phyloP scores from a whole-genome alignment of 805 yeast species.

The Saccharomycopsis babjevae region DNA sequence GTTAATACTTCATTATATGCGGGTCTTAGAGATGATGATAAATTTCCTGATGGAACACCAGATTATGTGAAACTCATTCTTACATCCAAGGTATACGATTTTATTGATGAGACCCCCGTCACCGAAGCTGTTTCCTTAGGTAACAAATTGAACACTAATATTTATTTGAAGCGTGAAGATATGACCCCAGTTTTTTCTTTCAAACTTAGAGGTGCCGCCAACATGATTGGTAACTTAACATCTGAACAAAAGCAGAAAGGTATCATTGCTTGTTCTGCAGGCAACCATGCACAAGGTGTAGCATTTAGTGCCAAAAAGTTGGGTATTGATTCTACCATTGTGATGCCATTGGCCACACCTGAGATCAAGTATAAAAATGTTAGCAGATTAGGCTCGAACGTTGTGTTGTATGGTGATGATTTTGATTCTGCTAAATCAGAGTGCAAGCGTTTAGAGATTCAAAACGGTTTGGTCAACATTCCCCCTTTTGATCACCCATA shows the following conservation, averaged over 20 bases:
- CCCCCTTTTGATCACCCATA: constrained; percentile 99
- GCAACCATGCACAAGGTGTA: constrained; percentile 98
- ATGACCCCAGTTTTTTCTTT: constrained; percentile 90
- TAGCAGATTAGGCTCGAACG: constrained; percentile 85
- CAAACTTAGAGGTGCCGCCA: constrained; percentile 95
- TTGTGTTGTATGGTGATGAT: constrained; percentile 86
- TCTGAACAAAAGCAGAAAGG: constrained; percentile 59
- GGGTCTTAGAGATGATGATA: constrained; percentile 8
- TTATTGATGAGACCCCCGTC: constrained; percentile 82
- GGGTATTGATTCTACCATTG: constrained; percentile 89
- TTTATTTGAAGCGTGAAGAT: constrained; percentile 84
- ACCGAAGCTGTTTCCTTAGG: constrained; percentile 67
- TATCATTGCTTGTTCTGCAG: constrained; percentile 97
- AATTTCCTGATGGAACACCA: constrained; percentile 52
- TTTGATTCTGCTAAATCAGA: constrained; percentile 93
- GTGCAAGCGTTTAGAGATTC: constrained; percentile 59
- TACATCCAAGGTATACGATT: constrained; percentile 92
- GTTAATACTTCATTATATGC: neutral
- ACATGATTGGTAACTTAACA: constrained; percentile 81
- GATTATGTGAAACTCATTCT: constrained; percentile 86
- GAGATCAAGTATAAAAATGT: constrained; percentile 90
- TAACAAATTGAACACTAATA: constrained; percentile 62
- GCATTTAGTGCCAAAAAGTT: constrained; percentile 82
- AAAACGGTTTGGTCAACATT: constrained; percentile 71
- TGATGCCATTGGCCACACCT: constrained; percentile 97